A percentile compares a stretch with the other conserved stretches of the same genome.
Conservation (phyloP, 2,329 filamentous ascomycete genomes). For the Claviceps paspali region DNA sequence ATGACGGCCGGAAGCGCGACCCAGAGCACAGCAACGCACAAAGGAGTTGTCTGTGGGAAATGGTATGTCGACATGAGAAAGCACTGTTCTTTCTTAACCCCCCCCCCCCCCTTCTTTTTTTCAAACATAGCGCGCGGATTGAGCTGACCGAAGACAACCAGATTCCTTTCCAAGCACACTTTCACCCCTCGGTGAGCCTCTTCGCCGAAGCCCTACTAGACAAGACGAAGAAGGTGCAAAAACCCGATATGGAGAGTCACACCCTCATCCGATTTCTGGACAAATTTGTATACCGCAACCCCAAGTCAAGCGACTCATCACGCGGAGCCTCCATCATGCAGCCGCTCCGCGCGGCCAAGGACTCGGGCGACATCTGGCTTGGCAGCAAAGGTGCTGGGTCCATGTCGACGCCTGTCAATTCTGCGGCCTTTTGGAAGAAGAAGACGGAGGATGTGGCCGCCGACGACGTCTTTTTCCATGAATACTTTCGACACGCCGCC, state of each 20-base stretch:
- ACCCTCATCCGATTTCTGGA: conserved; percentile 92
- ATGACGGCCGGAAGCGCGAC: conserved; percentile 82
- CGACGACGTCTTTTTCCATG: conserved; percentile 96
- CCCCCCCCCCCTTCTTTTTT: neutral
- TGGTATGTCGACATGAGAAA: conserved; percentile 36
- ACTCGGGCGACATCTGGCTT: conserved; percentile 40
- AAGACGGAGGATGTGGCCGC: conserved; percentile 74
- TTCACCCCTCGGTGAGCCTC: conserved; percentile 81
- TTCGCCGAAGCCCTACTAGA: conserved; percentile 61
- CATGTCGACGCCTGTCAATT: conserved; percentile 47
- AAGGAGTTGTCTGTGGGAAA: conserved; percentile 81
- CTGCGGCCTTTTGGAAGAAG: conserved; percentile 80
- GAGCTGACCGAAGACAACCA: conserved; percentile 6
- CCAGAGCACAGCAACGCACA: conserved; percentile 91
- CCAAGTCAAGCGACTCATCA: conserved; percentile 52
- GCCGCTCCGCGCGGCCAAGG: conserved; percentile 46
- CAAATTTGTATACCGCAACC: conserved; percentile 94
- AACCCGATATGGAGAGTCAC: conserved; percentile 81
- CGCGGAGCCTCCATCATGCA: conserved; percentile 94
- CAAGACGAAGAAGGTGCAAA: conserved; percentile 58
- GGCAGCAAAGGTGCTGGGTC: conserved; percentile 32
- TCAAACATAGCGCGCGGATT: neutral
- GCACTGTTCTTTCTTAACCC: neutral
- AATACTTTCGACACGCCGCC: conserved; percentile 72
- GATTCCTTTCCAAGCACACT: conserved; percentile 44